These are phyloP conservation scores for Hericium rajendrae DNA, from an alignment of 768 basidiomycete genomes.

Conservation along the genomic window DNA sequence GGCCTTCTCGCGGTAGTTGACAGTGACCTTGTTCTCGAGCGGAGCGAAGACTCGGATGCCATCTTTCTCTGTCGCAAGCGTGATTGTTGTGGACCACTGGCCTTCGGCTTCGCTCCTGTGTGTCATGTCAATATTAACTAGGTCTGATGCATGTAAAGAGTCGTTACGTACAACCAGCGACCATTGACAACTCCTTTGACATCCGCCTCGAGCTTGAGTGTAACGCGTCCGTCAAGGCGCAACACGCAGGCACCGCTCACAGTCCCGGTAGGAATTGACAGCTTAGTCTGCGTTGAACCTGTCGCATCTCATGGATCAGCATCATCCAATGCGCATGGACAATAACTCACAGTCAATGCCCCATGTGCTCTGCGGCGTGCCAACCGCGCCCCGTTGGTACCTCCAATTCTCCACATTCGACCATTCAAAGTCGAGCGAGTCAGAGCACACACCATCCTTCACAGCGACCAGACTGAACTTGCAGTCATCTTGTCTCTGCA, in stretches of 20 bases:
- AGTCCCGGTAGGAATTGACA: not conserved
- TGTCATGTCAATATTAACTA: not conserved
- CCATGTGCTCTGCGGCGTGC: not conserved
- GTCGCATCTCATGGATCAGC: not conserved
- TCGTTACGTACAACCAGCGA: not conserved
- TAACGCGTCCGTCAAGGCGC: not conserved
- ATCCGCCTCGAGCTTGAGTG: not conserved
- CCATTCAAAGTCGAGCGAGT: not conserved
- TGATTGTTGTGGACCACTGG: not conserved
- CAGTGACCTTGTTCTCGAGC: not conserved
- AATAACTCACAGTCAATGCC: not conserved
- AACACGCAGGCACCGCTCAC: not conserved
- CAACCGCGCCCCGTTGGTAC: not conserved
- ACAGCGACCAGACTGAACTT: not conserved
- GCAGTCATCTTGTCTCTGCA: not conserved
- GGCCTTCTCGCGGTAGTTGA: not conserved
- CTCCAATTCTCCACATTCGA: not conserved
- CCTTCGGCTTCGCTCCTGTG: not conserved
- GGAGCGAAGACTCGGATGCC: not conserved
- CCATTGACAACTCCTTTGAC: not conserved
- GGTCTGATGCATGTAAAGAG: too few species aligned
- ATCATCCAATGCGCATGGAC: not conserved
- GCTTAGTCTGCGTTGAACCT: not conserved
- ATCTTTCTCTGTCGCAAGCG: not conserved
- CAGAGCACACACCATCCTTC: not conserved